Conservation (phyloP, 768 basidiomycete genomes). For the Favolaschia claudopus region DNA sequence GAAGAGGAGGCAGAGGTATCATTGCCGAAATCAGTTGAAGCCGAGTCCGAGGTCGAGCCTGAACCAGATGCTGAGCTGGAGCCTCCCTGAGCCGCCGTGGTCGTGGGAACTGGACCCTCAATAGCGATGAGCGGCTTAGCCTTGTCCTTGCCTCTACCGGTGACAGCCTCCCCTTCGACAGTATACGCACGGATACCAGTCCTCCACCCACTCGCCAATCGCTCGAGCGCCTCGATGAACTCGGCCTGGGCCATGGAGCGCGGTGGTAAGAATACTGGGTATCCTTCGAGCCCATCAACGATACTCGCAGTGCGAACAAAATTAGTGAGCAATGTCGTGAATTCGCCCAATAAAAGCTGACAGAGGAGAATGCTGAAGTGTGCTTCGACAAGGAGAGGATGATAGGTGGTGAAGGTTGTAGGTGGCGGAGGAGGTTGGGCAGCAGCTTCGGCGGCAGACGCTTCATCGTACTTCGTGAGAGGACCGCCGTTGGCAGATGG, state of each 20-base stretch:
- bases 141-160: constrained; percentile 22
- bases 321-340: constrained; percentile 63
- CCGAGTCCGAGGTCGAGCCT: constrained; percentile 9
- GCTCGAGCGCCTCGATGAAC: constrained; percentile 85
- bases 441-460: not conserved
- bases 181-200: constrained; percentile 70
- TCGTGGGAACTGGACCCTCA: constrained; percentile 42
- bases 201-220: constrained; percentile 80
- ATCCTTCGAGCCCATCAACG: constrained; percentile 86
- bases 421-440: constrained; percentile 48
- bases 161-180: constrained; percentile 35
- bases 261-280: constrained; percentile 87
- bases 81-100: constrained; percentile 28
- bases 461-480: constrained; percentile 4
- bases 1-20: constrained; percentile 10
- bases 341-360: constrained; percentile 80
- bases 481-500: constrained; percentile 16
- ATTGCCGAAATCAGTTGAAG: constrained; percentile 18
- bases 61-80: constrained; percentile 10
- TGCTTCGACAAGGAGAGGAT: constrained; percentile 88
- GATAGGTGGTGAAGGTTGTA: constrained; percentile 85
- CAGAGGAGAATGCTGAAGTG: constrained; percentile 83
- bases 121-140: constrained; percentile 55
- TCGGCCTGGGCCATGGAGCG: constrained; percentile 91
- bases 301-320: constrained; percentile 73